Evolutionary conservation across 2,329 filamentous ascomycete genomes (phyloP), one percentile per base, ranked within the genome.

Genomic region (Trichoderma koningii): DNA sequence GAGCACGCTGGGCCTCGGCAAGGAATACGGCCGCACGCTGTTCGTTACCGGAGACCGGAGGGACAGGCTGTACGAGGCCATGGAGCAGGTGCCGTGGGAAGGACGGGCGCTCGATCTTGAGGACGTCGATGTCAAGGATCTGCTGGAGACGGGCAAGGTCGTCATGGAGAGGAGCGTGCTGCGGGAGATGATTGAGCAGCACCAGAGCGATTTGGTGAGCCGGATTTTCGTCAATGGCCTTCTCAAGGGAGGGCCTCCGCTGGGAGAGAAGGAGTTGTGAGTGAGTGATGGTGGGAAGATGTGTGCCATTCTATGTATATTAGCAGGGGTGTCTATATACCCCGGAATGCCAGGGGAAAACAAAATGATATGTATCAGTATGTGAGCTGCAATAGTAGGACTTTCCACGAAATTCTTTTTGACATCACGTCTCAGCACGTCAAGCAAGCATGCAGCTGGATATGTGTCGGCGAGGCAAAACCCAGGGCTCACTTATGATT

Each of bases 121-220:
- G n/a, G 90, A 96, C 68, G 92, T 99, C 42, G 95, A 98, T 78
- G 92, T 99, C 68, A 99, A 98, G 85, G 91, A 98, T 76, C 78
- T 99, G 69, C 79, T 99, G 70, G 91, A 95, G 80, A 88, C 89
- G 62, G 90, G 91, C 62, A 87, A 93, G 72, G 81, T 99, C 67
- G 88, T 99, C 66, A 87, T 99, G 72, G 95, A 99, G 84, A 87
- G 90, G 76, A 79, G 81, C 48, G 94, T 94, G 42, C 82, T 99
- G 73, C 84, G 88, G 76, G 83, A 86, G 75, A 87, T 98, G 74
- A 83, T 97, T 72, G 78, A 82, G 74, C 79, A 83, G 69, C 93
- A 96, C 73, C 84, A 89, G 80, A 89, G 85, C 73, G 89, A 92
- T 75, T 73, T 90, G 66, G 75, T 82, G 60, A 78, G 79, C 70